Base-by-base conservation (phyloP, 73 alveolate genomes). In the Loxodes magnus region DNA sequence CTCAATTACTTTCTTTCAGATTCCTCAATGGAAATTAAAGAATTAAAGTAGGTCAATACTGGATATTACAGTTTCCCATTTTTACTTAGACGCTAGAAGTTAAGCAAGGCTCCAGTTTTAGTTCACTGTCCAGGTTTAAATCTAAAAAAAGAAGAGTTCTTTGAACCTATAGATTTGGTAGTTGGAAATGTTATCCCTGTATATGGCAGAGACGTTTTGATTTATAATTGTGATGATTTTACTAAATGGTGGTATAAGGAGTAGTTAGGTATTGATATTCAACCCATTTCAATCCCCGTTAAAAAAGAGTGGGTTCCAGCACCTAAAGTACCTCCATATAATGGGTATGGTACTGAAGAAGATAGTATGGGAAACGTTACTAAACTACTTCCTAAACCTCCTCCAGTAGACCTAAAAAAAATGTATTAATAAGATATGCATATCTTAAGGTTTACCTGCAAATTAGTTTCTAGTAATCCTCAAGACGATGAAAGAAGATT, bases 71-170 rank as follows among this genome's bases (percentile, higher is more conserved):
- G 90, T 23, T 90, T 80, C 79, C 98, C 98, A 16, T 68, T 78
- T 73, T 67, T 90, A 48, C 62, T 90, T 34, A 76, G 92, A 68
- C 84, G 93, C 68, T 72, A 79, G 78, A 90, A 86, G 56, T 55
- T 90, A 33, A 94, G 95, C 10, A 90, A 86, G 74, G 49, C 51
- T 12, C 94, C 96, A 29, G 71, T 82, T 41, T 62, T 90, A 44
- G 74, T 91, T 49, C 94, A 71, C 71, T 90, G 88, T 68, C 98
- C 98, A 43, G 94, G 96, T n/a, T 62, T 90, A 87, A 74, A 91
- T 1, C 87, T 76, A 17, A 67, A 77, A 51, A 75, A 81, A 44
- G 98, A 90, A 62, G 98, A 90, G 35, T 82, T 51, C 64, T 90
- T 86, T 48, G 31, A 53, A 43, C 96, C 96, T 16, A 59, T 62